Base-by-base conservation (phyloP, 139 green algal genomes). In the Eudorina sp. region DNA sequence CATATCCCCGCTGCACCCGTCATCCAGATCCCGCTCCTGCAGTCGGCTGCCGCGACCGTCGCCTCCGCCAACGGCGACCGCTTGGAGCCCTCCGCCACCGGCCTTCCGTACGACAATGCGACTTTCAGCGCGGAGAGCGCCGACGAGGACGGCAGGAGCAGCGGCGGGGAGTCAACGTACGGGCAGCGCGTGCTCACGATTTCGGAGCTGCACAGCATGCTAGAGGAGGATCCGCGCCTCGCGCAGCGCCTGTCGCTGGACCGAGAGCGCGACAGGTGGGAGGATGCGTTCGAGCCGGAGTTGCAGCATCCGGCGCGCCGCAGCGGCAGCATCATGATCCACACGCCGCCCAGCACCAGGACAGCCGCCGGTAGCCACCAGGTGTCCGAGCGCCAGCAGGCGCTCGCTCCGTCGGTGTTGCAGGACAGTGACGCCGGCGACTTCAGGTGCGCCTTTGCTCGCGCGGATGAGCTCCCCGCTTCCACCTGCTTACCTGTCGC, bases 21-120 rank as follows among this genome's bases (percentile, higher is more conserved):
- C 34, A 88, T 88, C 66, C 83, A 88, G 19, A 88, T 88, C 45
- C 83, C 83, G 0, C 46, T 81, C 25, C 66, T 27, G n/a, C n/a
- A n/a, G 21, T 21, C 68, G 3, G 34, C 64, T 0, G n/a, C 13
- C 38, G 16, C 64, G 2, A 46, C 36, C 8, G 41, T 45, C n/a
- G 16, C 64, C 4, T 31, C 36, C 8, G 41, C 29, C n/a, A 34
- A 27, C 3, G 55, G 14, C 11, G 78, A 45, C 14, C n/a, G 53
- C 40, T 58, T 87, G 19, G 81, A 78, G 81, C 62, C 81, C 31
- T 64, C 81, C 0, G 68, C 23, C 18, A 25, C 64, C 19, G 81
- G 81, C 5, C 81, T 87, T 11, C 81, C 81, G 3, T 87, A 87
- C 31, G 81, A 87, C 31, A 87, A 87, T 45, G 64, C 62, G 4